Base-by-base conservation (phyloP, 495 filamentous ascomycete genomes). In the Durotheca rogersii region DNA sequence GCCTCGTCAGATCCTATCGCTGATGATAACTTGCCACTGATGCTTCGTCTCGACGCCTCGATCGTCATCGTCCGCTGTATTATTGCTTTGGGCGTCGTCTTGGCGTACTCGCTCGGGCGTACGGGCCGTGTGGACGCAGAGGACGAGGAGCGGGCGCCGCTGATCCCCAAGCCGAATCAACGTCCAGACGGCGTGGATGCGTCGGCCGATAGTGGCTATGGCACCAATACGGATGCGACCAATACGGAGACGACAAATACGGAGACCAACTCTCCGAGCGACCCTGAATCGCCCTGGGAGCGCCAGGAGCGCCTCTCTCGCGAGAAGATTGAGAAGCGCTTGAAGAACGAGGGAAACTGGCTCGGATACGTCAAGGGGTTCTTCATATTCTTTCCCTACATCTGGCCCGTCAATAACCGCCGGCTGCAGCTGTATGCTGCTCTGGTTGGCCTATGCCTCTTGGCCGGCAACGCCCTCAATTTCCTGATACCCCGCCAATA, bases 401-500 rank as follows among this genome's bases (percentile, higher is more conserved):
- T 88, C 16, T 85, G 83, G 81, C 84, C 85, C 1, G 67, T 78
- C 33, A 77, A 79, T 37, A 72, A 75, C 46, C 74, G 64, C 25
- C 50, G 58, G 7, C 70, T 87, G 15, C 83, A 87, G 51, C 44
- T 82, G 11, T 71, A 75, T 14, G 72, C 81, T 37, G 56, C 77
- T 7, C 69, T 82, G 11, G 78, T 86, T 21, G 81, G 74, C 2
- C 15, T 81, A 7, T 88, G 84, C 55, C 58, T 89, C n/a, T 62
- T 86, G 12, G 65, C 73, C 25, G 73, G 75, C 18, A 84, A 85
- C 61, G 75, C 72, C 2, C 65, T 88, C 38, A 82, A 84, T 50
- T 70, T 88, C 15, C 62, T 87, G 17, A 76, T 86, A 41, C 85
- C 85, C 18, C 77, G 80, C 18, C 85, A 87, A 55, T 72, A 85